Conservation (phyloP, 495 filamentous ascomycete species). For the Aspergillus haitiensis region DNA sequence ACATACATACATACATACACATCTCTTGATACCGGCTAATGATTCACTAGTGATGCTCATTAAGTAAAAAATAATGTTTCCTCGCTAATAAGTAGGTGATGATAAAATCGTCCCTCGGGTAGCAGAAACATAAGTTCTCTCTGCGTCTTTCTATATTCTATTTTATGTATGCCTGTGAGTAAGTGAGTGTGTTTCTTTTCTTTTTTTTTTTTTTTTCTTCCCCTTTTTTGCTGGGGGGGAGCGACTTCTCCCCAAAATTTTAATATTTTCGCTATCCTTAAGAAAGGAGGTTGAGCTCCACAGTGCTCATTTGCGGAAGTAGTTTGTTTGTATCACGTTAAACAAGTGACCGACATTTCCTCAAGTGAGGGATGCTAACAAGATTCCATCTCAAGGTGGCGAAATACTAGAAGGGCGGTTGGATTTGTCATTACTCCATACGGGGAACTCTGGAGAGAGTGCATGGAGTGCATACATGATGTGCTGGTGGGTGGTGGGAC, state of each 20-base stretch:
- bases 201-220: no score
- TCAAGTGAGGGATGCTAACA: constrained; percentile 1
- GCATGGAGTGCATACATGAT: constrained; percentile 6
- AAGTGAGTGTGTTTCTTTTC: no score
- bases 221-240: no score
- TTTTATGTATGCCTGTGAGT: no score
- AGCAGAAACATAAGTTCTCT: no score
- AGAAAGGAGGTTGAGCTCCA: background rate
- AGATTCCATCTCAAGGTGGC: background rate
- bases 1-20: no score
- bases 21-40: no score
- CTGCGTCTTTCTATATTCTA: no score
- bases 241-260: background rate
- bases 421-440: constrained; percentile 11
- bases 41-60: no score
- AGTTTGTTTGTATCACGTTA: background rate
- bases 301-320: background rate
- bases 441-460: constrained; percentile 7
- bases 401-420: background rate
- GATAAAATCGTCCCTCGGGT: no score
- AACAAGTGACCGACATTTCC: constrained; percentile 4
- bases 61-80: no score
- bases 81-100: no score
- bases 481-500: constrained; percentile 4
- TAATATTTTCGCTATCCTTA: background rate